These are phyloP conservation scores for Chytridium lagenaria DNA, from an alignment of 371 early-diverging fungal genomes.

Conservation along the genomic window DNA sequence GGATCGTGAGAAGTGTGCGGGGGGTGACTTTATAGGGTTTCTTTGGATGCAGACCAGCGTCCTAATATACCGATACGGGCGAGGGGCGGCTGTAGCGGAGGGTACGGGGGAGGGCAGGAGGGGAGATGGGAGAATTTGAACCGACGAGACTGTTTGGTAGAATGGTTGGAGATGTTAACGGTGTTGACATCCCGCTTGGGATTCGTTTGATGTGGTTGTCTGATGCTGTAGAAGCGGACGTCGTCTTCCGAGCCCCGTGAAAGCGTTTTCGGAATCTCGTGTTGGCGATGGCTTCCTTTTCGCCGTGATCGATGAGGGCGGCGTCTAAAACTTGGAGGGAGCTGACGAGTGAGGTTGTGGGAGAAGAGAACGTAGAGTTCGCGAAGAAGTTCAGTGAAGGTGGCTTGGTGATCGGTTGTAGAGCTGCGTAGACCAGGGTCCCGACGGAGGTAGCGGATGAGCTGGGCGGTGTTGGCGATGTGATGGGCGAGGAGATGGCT, in stretches of 20 bases:
- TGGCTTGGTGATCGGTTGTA: conserved; percentile 66
- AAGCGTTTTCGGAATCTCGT: conserved; percentile 60
- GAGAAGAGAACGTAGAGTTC: conserved; percentile 71
- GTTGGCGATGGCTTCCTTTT: conserved; percentile 68
- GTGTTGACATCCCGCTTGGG: not conserved
- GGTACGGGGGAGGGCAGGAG: not conserved
- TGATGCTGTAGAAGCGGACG: conserved; percentile 4
- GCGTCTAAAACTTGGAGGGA: conserved; percentile 67
- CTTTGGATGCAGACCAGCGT: not conserved
- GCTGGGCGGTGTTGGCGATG: conserved; percentile 77
- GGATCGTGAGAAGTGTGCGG: conserved; percentile 63
- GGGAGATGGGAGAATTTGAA: conserved; percentile 9
- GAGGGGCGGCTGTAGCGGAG: not conserved
- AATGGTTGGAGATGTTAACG: not conserved
- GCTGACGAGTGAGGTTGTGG: conserved; percentile 59
- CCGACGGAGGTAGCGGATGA: conserved; percentile 79
- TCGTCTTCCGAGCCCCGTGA: conserved; percentile 14
- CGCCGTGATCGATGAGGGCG: conserved; percentile 74
- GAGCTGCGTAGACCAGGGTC: conserved; percentile 72
- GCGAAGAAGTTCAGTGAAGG: conserved; percentile 69
- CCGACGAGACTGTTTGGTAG: not conserved
- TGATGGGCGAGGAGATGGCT: conserved; percentile 72
- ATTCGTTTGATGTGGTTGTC: not conserved
- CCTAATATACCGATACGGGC: not conserved
- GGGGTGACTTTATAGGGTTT: conserved; percentile 54